A percentile compares a stretch with the other conserved stretches of the same genome.
These are phyloP conservation scores for Teunomyces aglyptinius DNA, from an alignment of 805 yeast genomes.

Conservation along the genomic window DNA sequence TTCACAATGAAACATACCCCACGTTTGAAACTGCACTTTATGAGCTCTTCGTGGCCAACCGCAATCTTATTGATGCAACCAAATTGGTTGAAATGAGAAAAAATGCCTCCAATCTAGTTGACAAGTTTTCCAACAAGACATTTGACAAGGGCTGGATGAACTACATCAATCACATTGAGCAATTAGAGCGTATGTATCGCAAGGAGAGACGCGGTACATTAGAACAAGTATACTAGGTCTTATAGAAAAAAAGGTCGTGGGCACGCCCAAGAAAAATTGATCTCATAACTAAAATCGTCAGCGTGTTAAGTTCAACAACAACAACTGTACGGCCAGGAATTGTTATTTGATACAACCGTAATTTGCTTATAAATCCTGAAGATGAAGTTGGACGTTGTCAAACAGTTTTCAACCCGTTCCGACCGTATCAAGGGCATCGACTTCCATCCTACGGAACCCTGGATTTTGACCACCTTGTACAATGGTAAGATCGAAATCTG, in stretches of 20 bases:
- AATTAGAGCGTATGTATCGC: conserved; percentile 26
- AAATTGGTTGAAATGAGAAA: conserved; percentile 42
- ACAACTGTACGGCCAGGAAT: conserved; percentile 5
- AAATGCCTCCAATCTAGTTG: conserved; percentile 46
- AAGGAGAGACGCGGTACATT: conserved; percentile 23
- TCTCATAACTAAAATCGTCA: conserved; percentile 8
- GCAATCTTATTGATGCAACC: conserved; percentile 20
- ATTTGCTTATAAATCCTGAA: conserved; percentile 1
- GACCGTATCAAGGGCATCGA: conserved; percentile 98
- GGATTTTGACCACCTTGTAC: conserved; percentile 89
- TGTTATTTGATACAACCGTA: conserved; percentile 3
- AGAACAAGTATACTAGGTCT: conserved; percentile 24
- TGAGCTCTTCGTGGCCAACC: conserved; percentile 37
- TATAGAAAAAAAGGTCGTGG: conserved; percentile 7
- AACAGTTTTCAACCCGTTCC: conserved; percentile 84
- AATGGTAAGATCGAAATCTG: conserved; percentile 90
- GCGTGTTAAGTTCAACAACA: conserved; percentile 14
- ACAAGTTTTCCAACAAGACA: conserved; percentile 59
- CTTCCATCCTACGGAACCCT: conserved; percentile 96
- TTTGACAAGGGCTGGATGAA: conserved; percentile 57
- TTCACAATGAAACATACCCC: conserved; percentile 30
- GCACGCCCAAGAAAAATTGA: conserved; percentile 4
- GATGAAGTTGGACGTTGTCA: conserved; percentile 52
- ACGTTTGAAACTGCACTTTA: conserved; percentile 50
- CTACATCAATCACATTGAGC: conserved; percentile 16